A percentile compares a stretch with the other conserved stretches of the same genome.
Conservation (phyloP, 805 yeast genomes). For the Wickerhamomyces queroliae region DNA sequence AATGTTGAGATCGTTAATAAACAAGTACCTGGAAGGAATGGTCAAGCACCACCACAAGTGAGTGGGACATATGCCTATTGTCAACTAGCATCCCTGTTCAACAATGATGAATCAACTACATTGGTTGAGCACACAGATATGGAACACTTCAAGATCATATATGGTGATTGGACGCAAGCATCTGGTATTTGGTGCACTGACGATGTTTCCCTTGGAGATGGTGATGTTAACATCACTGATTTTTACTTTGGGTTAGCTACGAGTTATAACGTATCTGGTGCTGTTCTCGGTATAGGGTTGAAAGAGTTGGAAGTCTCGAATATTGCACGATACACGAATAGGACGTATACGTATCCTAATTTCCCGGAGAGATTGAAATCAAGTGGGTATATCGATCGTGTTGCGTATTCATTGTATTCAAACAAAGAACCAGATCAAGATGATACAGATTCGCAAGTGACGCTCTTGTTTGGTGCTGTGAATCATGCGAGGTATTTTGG, state of each 20-base stretch:
- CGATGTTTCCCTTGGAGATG: constrained; percentile 45
- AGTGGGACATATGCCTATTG: not conserved
- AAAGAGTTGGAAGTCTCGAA: constrained; percentile 62
- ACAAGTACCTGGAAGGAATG: not conserved
- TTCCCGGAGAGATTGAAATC: constrained; percentile 56
- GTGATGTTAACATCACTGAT: constrained; percentile 34
- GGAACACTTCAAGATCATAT: constrained; percentile 26
- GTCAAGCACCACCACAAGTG: not conserved
- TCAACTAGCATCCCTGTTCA: not conserved
- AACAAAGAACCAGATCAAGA: constrained; percentile 24
- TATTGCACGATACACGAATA: constrained; percentile 15
- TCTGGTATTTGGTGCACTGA: constrained; percentile 43
- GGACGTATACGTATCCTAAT: constrained; percentile 47
- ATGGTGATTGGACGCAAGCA: constrained; percentile 41
- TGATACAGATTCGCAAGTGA: constrained; percentile 35
- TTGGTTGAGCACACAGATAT: not conserved
- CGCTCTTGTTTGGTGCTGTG: constrained; percentile 67
- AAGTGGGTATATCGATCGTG: constrained; percentile 49
- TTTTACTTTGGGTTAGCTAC: constrained; percentile 75
- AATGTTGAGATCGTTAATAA: not conserved
- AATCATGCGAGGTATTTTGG: constrained; percentile 61
- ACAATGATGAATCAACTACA: not conserved
- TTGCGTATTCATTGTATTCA: constrained; percentile 59
- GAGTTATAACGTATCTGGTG: constrained; percentile 52
- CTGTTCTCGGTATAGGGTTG: constrained; percentile 74